Evolutionary conservation across 208 protist genomes (phyloP).

Genomic region (Naegleria fowleri): DNA sequence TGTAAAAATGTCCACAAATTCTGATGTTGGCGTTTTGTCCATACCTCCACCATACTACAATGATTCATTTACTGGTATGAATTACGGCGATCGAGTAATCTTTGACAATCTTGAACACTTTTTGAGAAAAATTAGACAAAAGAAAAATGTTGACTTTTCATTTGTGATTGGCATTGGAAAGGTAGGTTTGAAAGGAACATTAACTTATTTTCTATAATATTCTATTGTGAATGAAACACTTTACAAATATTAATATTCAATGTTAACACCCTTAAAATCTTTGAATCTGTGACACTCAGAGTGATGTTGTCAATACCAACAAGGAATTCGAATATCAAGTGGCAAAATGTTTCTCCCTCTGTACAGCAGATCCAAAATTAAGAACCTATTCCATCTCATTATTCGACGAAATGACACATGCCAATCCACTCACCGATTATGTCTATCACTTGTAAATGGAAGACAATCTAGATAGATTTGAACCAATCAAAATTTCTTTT

Average conservation of each 20-base stretch:
- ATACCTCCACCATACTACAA: not conserved
- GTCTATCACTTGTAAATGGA: not conserved
- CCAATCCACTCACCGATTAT: not conserved
- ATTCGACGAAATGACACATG: not conserved
- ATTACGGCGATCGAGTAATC: not conserved
- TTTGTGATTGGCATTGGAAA: not conserved
- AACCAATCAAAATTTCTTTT: no score
- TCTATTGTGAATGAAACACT: no score
- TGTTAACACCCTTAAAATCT: no score
- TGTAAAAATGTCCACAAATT: not conserved
- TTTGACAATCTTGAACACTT: not conserved
- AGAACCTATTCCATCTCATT: not conserved
- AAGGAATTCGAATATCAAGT: not conserved
- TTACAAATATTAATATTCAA: no score
- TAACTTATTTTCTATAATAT: no score
- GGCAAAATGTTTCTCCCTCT: not conserved
- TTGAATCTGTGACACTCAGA: no score
- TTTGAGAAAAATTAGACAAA: not conserved
- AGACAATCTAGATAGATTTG: no score
- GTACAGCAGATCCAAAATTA: not conserved
- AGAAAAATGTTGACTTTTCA: not conserved
- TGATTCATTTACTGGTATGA: not conserved
- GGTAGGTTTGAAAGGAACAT: no score
- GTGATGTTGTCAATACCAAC: not conserved
- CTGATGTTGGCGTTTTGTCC: not conserved